A percentile compares a stretch with the other conserved stretches of the same genome.
These are phyloP conservation scores for Dioszegia crocea DNA, from an alignment of 768 basidiomycete genomes.

Conservation along the genomic window DNA sequence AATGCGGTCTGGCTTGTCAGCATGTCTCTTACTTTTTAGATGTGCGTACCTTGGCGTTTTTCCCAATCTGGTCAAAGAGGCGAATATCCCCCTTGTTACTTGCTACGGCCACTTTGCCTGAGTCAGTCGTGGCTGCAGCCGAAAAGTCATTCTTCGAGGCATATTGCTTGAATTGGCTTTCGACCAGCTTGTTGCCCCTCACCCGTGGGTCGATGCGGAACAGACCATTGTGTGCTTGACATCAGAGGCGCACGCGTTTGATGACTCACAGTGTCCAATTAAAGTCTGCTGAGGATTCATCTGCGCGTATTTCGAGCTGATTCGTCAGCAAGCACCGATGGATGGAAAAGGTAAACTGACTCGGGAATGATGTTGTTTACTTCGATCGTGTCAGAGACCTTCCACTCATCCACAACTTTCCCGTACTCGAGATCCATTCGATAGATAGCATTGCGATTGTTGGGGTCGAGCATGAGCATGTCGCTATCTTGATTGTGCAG, in stretches of 20 bases:
- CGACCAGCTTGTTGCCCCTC: conserved; percentile 85
- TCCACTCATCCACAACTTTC: conserved; percentile 98
- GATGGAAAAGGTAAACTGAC: conserved; percentile 17
- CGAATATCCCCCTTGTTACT: conserved; percentile 96
- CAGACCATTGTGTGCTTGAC: conserved; percentile 78
- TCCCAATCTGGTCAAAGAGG: conserved; percentile 90
- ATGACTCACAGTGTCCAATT: conserved; percentile 59
- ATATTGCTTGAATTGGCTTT: conserved; percentile 94
- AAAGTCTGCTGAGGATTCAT: conserved; percentile 89
- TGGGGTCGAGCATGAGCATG: conserved; percentile 86
- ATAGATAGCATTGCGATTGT: conserved; percentile 74
- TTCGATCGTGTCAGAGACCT: conserved; percentile 80
- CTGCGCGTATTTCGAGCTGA: conserved; percentile 79
- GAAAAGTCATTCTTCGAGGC: conserved; percentile 92
- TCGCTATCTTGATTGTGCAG: conserved; percentile 92
- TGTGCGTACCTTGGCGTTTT: conserved; percentile 73
- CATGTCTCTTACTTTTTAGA: not conserved
- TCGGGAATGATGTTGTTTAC: conserved; percentile 89
- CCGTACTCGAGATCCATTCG: conserved; percentile 87
- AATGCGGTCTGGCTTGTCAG: conserved; percentile 74
- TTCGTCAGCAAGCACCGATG: not conserved
- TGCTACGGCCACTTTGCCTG: conserved; percentile 83
- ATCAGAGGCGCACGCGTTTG: not conserved
- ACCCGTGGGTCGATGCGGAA: conserved; percentile 98
- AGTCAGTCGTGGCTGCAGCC: conserved; percentile 78